Evolutionary conservation across 768 basidiomycete species (phyloP), one percentile per base, ranked within the genome.

Genomic region (Multifurca ochricompacta): DNA sequence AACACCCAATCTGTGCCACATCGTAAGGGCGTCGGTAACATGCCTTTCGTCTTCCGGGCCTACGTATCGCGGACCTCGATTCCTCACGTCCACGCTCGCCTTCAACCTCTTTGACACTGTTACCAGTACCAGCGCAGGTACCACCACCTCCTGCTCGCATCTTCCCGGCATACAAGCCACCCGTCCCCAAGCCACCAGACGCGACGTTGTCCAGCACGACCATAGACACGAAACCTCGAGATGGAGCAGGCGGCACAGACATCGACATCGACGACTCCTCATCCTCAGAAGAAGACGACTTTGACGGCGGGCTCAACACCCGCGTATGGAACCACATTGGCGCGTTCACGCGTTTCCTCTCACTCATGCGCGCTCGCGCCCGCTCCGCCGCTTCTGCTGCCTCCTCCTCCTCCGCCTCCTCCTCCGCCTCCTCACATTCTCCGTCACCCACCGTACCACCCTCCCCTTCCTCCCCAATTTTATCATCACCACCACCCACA

Each of bases 31-130:
- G 67, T 66, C 2, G 78, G 83, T 3, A 85, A 86, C 62, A 71
- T 72, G 25, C 86, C 85, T 0, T 74, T 75, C 55, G 70, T 86
- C 9, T 86, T 88, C 65, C 60, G 62, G 6, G 82, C 81, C 27
- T 66, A 59, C 18, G 68, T 28, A 41, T 45, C 11, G 53, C 62
- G 4, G 55, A 65, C 41, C 47, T 64, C 48, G 56, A 54, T 18
- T 49, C 60, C 3, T 28, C 45, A 6, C 27, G 35, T 32, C 14
- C 44, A 36, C 14, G 28, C 40, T 23, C 48, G 49, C 44, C 27
- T 44, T 3, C 40, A 13, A 6, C 48, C 18, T 45, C 43, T 14
- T 47, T 43, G 6, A 55, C 42, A 9, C 42, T 43, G 6, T 30
- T 36, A 18, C 41, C 42, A 13, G 11, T 13, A 6, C 30, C 39